Conservation (phyloP, 2,329 filamentous ascomycete species). For the Dothidotthia symphoricarpi region DNA sequence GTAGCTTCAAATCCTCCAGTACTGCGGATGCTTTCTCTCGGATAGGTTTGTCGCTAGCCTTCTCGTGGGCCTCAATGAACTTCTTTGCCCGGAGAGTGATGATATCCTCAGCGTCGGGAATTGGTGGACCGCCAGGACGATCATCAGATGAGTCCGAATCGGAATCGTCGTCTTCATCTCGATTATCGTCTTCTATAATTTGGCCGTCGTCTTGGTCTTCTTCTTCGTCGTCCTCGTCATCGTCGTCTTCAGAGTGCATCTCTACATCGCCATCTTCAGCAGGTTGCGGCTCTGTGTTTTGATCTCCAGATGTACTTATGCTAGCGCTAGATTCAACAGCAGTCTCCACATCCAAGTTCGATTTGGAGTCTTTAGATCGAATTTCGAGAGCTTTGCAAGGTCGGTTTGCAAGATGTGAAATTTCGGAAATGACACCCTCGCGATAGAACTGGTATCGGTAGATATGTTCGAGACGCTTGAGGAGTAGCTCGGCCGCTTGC, state of each 20-base stretch:
- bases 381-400: slow-evolving; percentile 33
- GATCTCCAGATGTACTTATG: slow-evolving; percentile 25
- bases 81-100: slow-evolving; percentile 76
- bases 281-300: slow-evolving; percentile 44
- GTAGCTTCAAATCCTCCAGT: slow-evolving; percentile 65
- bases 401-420: slow-evolving; percentile 70
- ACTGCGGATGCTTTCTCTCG: slow-evolving; percentile 77
- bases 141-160: slow-evolving; percentile 59
- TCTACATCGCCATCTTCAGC: slow-evolving; percentile 56
- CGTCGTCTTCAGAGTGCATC: slow-evolving; percentile 52
- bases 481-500: slow-evolving; percentile 83
- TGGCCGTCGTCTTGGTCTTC: slow-evolving; percentile 57
- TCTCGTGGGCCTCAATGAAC: slow-evolving; percentile 82
- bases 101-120: slow-evolving; percentile 62
- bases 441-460: slow-evolving; percentile 97
- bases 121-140: slow-evolving; percentile 19
- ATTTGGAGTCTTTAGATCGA: slow-evolving; percentile 28
- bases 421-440: slow-evolving; percentile 91
- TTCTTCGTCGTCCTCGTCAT: slow-evolving; percentile 54
- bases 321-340: slow-evolving; percentile 25
- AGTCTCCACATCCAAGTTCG: slow-evolving; percentile 24
- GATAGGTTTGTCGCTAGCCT: slow-evolving; percentile 69
- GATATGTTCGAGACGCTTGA: slow-evolving; percentile 78
- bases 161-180: slow-evolving; percentile 62
- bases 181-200: slow-evolving; percentile 53